Base-by-base conservation (phyloP, 2,329 filamentous ascomycete species). In the Aspergillus quadricinctus region DNA sequence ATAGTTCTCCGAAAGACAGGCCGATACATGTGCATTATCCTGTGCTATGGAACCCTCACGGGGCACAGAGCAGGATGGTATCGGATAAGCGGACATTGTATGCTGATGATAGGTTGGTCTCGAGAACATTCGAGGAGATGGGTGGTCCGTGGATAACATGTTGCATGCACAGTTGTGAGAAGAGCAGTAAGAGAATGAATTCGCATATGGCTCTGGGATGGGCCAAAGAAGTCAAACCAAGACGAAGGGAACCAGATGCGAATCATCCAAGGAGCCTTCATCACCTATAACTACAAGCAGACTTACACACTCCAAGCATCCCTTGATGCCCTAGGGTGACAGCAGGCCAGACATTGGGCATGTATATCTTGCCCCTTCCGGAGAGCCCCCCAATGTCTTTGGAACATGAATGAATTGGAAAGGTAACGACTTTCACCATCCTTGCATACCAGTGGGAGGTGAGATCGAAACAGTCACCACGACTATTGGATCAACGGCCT, bases 371-470 rank as follows among this genome's bases (percentile, higher is more conserved):
- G 53, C 60, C 64, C 68, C 64, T 71, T 72, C 63, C 62, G 57
- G 61, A 67, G 65, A 57, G 58, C 51, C 60, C 62, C 51, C 58
- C 60, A 53, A 65, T 62, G 60, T 61, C 56, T 64, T 61, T 63
- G 60, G 66, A 64, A 68, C 66, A 66, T 64, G 60, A 62, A 55
- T 46, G 50, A 53, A 55, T 50, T 54, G 46, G 57, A 56, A 61
- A 60, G 61, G 62, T 56, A 56, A 58, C 58, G 62, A 58, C 59
- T 63, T 60, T 58, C 55, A 59, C 57, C 51, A 57, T 73, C 72
- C 72, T 74, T 75, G 71, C 72, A 75, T 75, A 67, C 70, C 70
- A 62, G 65, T 64, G 57, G 60, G 59, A 66, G 64, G 62, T 62
- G 59, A 65, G 61, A 64, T 63, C 54, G 53, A 54, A 46, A 56